Evolutionary conservation across 2,329 filamentous ascomycete species (phyloP), one percentile per base, ranked within the genome.

Genomic region (Plenodomus biglobosus): DNA sequence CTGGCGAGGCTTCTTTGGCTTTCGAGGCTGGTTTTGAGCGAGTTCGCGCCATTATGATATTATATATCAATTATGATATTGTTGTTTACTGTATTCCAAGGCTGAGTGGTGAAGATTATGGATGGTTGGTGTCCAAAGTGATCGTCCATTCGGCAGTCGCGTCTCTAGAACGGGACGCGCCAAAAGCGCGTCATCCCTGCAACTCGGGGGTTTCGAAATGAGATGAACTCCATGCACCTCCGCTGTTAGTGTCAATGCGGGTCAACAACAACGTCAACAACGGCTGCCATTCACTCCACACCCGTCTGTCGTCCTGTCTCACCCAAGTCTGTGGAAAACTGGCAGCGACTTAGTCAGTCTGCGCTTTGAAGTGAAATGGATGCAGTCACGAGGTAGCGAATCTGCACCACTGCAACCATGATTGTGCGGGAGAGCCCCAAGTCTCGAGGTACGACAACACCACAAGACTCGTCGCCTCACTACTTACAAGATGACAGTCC

Each of bases 341-440:
- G 3, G 6, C 3, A 32, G 6, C 6, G 6, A 15, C 30, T 36
- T 52, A 53, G 50, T 58, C 50, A 52, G 42, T 56, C 65, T 32
- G 8, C 27, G 8, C 27, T 3, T 32, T 6, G 27, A 15, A 32
- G 27, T 32, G 27, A 62, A 54, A 71, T 69, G 68, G 65, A 62
- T 53, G 52, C 52, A 49, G 46, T 43, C 50, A 40, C 36, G 46
- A 52, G 40, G n/a, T 40, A 43, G 20, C 50, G 42, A 50, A 40
- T 46, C 38, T 44, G 46, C 47, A 52, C 48, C 58, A 55, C 53
- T 59, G 52, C 59, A 59, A 62, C 51, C 64, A 76, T 78, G 65
- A 75, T 77, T 46, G 70, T 77, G 48, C 71, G 76, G 58, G 75
- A 78, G 62, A 78, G 76, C 49, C 75, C 76, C 15, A 75, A 72